Evolutionary conservation across 305 asterid genomes (phyloP), one percentile per base, ranked within the genome.

Genomic region (Fraxinus platypoda): DNA sequence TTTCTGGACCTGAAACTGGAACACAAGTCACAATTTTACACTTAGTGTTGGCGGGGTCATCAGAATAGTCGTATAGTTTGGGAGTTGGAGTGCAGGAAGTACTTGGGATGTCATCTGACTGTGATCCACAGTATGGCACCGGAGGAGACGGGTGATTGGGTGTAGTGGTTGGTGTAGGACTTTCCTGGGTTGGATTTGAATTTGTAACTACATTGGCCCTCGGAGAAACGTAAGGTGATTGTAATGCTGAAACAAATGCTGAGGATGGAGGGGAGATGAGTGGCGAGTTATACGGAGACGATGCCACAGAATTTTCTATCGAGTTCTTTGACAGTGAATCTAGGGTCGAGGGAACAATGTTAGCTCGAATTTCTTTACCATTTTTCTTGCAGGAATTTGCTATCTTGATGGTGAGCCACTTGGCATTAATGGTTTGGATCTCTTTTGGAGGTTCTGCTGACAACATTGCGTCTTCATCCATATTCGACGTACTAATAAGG

Each of bases 201-300:
- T 84, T 76, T 31, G 85, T 46, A 19, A 43, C 81, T 80, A 38
- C 31, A 77, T 76, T 90, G 77, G 97, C 94, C 21, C 99, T 89
- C 8, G 99, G 99, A 77, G 99, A 95, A 70, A 95, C 89, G 85
- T 93, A 94, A 4, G 99, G 99, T 11, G 98, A 93, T 77, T 95
- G 99, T 74, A 95, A 80, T 3, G 98, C 99, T 1, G 99, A 94
- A 66, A 90, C 99, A 86, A 95, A 95, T 34, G 99, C 99, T 7
- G 98, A 94, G 12, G 99, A 95, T 15, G 97, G 92, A 62, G 99
- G 98, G 38, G 98, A 93, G 13, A 92, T 77, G 26, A 93, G 88
- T 15, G 98, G 97, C 9, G 98, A 95, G 88, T 82, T 86, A 87
- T 85, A 90, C 9, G 95, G 92, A 38, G 97, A 92, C 46, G 97